These are phyloP conservation scores for Candida montana DNA, from an alignment of 805 yeast genomes.

Conservation along the genomic window DNA sequence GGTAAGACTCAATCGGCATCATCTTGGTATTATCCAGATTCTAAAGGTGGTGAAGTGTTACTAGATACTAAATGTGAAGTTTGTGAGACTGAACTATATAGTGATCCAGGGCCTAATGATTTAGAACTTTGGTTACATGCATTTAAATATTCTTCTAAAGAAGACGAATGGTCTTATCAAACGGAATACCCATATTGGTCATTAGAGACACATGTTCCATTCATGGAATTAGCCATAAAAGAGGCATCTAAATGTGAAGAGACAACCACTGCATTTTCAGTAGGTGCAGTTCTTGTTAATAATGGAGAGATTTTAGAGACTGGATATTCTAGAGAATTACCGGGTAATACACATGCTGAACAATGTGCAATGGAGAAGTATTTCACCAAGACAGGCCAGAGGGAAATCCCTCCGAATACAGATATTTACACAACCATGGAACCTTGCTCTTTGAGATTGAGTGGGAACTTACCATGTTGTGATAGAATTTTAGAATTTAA, in stretches of 20 bases:
- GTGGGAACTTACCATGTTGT: constrained; percentile 87
- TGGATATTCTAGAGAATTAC: constrained; percentile 86
- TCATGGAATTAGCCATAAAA: constrained; percentile 71
- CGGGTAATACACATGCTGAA: constrained; percentile 97
- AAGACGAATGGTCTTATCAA: constrained; percentile 24
- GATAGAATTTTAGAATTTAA: constrained; percentile 57
- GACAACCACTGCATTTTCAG: constrained; percentile 83
- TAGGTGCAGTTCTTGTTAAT: constrained; percentile 81
- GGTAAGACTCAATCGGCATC: constrained; percentile 69
- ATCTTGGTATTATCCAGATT: constrained; percentile 57
- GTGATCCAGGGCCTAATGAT: constrained; percentile 88
- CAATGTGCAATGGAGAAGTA: constrained; percentile 87
- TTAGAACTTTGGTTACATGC: constrained; percentile 91
- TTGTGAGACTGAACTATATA: constrained; percentile 67
- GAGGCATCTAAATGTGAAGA: constrained; percentile 79
- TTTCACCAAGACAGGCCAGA: constrained; percentile 29
- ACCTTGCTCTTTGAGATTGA: constrained; percentile 83
- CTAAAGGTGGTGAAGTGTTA: constrained; percentile 56
- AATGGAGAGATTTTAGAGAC: constrained; percentile 62
- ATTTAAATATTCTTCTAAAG: constrained; percentile 59
- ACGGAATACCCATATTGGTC: constrained; percentile 39
- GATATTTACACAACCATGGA: constrained; percentile 95
- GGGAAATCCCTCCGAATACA: constrained; percentile 63
- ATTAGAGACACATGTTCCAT: constrained; percentile 44
- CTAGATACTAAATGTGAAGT: constrained; percentile 53